A percentile compares a stretch with the other conserved stretches of the same genome.
Evolutionary conservation across 495 filamentous ascomycete genomes (phyloP).

Genomic region (Chaetomium tenue): DNA sequence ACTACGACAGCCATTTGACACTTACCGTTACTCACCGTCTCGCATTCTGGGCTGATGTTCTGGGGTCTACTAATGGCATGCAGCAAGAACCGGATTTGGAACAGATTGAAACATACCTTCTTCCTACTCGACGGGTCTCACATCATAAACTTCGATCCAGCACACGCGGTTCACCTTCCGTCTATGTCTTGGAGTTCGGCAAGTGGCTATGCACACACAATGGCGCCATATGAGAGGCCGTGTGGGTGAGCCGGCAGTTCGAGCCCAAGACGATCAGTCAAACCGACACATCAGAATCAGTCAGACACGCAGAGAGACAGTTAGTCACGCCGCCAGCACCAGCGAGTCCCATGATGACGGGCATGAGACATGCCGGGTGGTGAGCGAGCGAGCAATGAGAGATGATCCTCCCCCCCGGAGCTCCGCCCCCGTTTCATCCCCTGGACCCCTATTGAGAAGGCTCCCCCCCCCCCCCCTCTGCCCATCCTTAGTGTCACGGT

Average conservation of each 20-base stretch:
- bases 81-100: too few relatives aligned
- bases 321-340: not conserved
- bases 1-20: not conserved
- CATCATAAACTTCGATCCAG: too few relatives aligned
- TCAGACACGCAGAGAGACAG: too few relatives aligned
- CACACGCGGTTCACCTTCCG: not conserved
- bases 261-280: not conserved
- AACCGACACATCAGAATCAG: too few relatives aligned
- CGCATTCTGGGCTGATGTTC: too few relatives aligned
- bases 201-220: not conserved
- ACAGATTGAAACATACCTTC: too few relatives aligned
- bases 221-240: not conserved
- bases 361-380: not conserved
- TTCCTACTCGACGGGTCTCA: too few relatives aligned
- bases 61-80: too few relatives aligned
- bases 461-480: not conserved
- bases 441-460: not conserved
- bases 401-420: not conserved
- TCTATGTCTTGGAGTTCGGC: not conserved
- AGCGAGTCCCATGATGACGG: conserved; percentile 3
- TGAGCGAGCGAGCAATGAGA: not conserved
- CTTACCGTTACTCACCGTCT: not conserved
- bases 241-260: not conserved
- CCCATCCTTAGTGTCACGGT: not conserved
- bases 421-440: not conserved